Percentiles rank a stretch among this genome's conserved stretches.
These are phyloP conservation scores for Saccharomyces hybrid DNA, from an alignment of 1,139 yeast species.

Conservation along the genomic window DNA sequence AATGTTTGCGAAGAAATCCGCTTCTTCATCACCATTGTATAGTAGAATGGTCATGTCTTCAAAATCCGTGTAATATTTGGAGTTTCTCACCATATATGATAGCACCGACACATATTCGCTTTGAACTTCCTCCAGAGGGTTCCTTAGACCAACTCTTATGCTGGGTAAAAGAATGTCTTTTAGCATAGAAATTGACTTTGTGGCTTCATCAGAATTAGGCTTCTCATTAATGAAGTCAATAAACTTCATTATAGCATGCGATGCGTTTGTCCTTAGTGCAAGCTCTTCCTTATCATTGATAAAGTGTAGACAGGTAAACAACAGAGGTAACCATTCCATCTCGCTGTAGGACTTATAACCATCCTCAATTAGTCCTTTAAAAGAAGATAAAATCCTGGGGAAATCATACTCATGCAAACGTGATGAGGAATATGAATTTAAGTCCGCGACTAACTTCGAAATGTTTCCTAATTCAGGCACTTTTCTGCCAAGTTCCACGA, in stretches of 20 bases:
- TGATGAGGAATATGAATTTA: slow-evolving; percentile 60
- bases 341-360: slow-evolving; percentile 40
- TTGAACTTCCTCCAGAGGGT: slow-evolving; percentile 54
- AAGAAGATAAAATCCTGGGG: slow-evolving; percentile 64
- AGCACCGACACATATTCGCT: slow-evolving; percentile 62
- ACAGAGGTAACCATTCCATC: slow-evolving; percentile 72
- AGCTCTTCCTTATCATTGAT: slow-evolving; percentile 75
- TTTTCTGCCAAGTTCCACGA: slow-evolving; percentile 50
- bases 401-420: slow-evolving; percentile 75
- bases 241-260: slow-evolving; percentile 56
- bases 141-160: slow-evolving; percentile 62
- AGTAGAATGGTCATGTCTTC: slow-evolving; percentile 62
- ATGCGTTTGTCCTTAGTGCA: slow-evolving; percentile 73
- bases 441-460: slow-evolving; percentile 47
- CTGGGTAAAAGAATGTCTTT: slow-evolving; percentile 57
- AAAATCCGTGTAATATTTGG: slow-evolving; percentile 47
- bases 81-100: slow-evolving; percentile 49
- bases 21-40: slow-evolving; percentile 68
- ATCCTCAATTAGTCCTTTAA: slow-evolving; percentile 53
- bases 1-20: slow-evolving; percentile 74
- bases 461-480: slow-evolving; percentile 41
- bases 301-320: slow-evolving; percentile 61
- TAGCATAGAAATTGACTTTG: slow-evolving; percentile 39
- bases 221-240: slow-evolving; percentile 48
- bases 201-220: slow-evolving; percentile 33